phyloP scores from a whole-genome alignment of 768 basidiomycete genomes.

The Leccinum broughii region DNA sequence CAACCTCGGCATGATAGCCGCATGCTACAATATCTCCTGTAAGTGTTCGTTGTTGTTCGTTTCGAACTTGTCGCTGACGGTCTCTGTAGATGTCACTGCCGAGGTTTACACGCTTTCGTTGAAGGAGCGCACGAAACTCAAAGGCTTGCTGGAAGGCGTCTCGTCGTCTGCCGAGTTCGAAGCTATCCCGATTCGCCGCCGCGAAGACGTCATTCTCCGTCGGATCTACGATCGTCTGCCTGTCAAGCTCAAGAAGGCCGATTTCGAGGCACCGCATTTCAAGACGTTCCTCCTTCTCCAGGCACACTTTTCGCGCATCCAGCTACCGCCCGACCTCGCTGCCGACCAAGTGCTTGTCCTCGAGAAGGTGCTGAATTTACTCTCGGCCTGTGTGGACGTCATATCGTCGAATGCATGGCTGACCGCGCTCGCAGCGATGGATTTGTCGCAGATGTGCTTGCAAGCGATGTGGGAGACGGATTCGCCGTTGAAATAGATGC shows the following conservation, averaged over 20 bases:
- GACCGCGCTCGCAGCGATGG: slow-evolving; percentile 89
- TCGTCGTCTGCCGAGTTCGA: slow-evolving; percentile 98
- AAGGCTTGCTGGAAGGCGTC: slow-evolving; percentile 94
- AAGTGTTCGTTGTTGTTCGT: slow-evolving; percentile 28
- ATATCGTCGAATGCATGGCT: slow-evolving; percentile 66
- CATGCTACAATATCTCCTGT: slow-evolving; percentile 95
- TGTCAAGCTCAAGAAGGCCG: slow-evolving; percentile 81
- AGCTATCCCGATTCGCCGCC: slow-evolving; percentile 88
- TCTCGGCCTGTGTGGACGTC: slow-evolving; percentile 95
- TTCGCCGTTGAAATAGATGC: slow-evolving; percentile 92
- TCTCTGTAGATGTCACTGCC: slow-evolving; percentile 78
- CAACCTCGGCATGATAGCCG: slow-evolving; percentile 98
- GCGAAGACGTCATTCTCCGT: slow-evolving; percentile 82
- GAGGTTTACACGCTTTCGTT: slow-evolving; percentile 96
- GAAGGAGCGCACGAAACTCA: slow-evolving; percentile 95
- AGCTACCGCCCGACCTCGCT: slow-evolving; percentile 89
- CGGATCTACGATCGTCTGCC: slow-evolving; percentile 96
- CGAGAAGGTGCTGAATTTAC: slow-evolving; percentile 85
- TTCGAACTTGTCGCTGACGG: not conserved
- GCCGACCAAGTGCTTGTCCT: slow-evolving; percentile 89
- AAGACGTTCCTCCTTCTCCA: slow-evolving; percentile 97
- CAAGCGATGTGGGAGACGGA: slow-evolving; percentile 98
- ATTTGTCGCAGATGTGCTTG: slow-evolving; percentile 97
- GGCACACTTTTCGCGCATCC: slow-evolving; percentile 95
- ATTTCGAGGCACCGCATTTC: slow-evolving; percentile 96